Conservation (phyloP, 495 filamentous ascomycete species). For the Astrothelium macrocarpum region DNA sequence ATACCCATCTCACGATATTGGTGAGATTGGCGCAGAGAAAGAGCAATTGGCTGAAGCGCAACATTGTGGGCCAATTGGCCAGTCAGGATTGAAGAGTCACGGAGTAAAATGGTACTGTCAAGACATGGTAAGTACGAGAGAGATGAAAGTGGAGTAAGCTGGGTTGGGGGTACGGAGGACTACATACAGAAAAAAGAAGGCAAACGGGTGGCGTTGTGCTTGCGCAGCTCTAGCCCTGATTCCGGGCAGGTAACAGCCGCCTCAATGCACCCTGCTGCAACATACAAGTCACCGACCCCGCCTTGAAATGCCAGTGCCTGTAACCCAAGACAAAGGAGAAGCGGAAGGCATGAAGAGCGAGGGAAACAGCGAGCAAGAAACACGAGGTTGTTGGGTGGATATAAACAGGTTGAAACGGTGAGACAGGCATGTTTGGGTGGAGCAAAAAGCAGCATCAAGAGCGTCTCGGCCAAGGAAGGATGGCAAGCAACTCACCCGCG, state of each 20-base stretch:
- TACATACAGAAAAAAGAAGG: background rate
- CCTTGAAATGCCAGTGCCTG: background rate
- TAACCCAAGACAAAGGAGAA: background rate
- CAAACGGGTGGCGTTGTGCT: background rate
- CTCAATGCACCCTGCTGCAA: background rate
- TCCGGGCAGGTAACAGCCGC: background rate
- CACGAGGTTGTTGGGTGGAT: background rate
- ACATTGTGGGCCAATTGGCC: background rate
- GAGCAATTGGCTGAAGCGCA: background rate
- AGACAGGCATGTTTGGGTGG: background rate
- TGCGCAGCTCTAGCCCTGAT: background rate
- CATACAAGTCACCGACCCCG: background rate
- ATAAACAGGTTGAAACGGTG: background rate
- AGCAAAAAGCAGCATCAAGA: background rate
- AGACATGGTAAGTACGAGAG: background rate
- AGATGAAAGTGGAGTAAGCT: background rate
- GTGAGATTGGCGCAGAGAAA: background rate
- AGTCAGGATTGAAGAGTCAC: background rate
- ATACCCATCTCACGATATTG: background rate
- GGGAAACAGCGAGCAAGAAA: background rate
- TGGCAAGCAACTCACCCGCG: background rate
- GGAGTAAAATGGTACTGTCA: background rate
- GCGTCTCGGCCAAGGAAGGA: background rate
- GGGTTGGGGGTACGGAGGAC: background rate
- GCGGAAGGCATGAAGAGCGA: background rate